phyloP scores from a whole-genome alignment of 2,329 filamentous ascomycete species.

The Beauveria rudraprayagi region DNA sequence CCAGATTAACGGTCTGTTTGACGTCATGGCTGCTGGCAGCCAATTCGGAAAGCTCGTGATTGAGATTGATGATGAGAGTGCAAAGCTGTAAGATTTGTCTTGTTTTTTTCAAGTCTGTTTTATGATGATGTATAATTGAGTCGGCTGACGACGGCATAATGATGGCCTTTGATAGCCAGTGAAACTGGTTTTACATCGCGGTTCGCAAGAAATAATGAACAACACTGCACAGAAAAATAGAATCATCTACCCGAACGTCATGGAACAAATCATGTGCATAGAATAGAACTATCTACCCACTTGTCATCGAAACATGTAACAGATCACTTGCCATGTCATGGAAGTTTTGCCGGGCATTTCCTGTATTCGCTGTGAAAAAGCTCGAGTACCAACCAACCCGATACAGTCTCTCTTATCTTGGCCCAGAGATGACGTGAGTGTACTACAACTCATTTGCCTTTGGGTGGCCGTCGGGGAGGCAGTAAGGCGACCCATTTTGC shows the following conservation, averaged over 20 bases:
- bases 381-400: too few species aligned
- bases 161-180: background rate
- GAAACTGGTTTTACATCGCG: background rate
- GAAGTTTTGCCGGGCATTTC: too few species aligned
- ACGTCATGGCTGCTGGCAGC: constrained; percentile 74
- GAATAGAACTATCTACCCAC: too few species aligned
- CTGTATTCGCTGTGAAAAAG: too few species aligned
- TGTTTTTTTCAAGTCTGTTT: too few species aligned
- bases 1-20: constrained; percentile 76
- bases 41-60: constrained; percentile 95
- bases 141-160: background rate
- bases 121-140: background rate
- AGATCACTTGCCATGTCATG: too few species aligned
- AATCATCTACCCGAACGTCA: too few species aligned
- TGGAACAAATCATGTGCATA: too few species aligned
- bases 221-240: background rate
- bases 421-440: too few species aligned
- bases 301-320: too few species aligned
- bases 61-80: constrained; percentile 43
- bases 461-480: accelerated
- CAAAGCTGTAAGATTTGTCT: constrained; percentile 30
- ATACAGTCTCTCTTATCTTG: too few species aligned
- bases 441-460: too few species aligned
- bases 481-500: background rate
- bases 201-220: background rate